Evolutionary conservation across 441 rosid genomes (phyloP), one percentile per base, ranked within the genome.

Genomic region (Adansonia madagascariensis): DNA sequence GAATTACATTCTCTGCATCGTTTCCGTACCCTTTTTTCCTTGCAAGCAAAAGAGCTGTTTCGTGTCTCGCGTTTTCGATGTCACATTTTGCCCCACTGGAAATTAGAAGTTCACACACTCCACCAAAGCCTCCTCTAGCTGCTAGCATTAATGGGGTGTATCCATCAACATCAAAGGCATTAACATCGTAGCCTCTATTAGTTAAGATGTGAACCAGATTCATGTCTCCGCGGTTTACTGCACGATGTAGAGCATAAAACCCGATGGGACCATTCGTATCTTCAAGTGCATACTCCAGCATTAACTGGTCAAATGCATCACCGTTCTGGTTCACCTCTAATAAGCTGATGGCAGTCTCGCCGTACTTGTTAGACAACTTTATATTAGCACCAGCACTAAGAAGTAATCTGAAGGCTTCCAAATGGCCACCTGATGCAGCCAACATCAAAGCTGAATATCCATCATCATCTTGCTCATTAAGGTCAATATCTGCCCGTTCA

Each of bases 141-240:
- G 86, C 86, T 44, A 87, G 79, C 90, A 85, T 85, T 10, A 87
- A 82, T 1, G 88, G 83, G 14, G 90, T 80, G 66, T 83, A 83
- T 43, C 85, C 85, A 57, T 87, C 85, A 11, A 71, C 85, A 18
- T 87, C 90, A 0, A 74, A 68, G 20, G 83, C 77, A 65, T 87
- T 87, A 1, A 82, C 84, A 74, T 83, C 86, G 20, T 64, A 82
- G 2, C 85, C 85, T 73, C 79, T 79, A 44, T 31, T 68, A 11
- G 71, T 75, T 76, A 87, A 56, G 15, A 71, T 74, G 8, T 60
- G 74, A 31, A 80, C 86, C 8, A 85, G 78, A 35, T 79, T 86
- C 11, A 75, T 50, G 72, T 85, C 85, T 35, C 88, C 90, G 5
- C 81, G 84, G 14, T 75, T 80, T 35, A 85, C 90, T 41, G 90